Evolutionary conservation across 257 asterid genomes (phyloP).

Genomic region (Solanum piurae): DNA sequence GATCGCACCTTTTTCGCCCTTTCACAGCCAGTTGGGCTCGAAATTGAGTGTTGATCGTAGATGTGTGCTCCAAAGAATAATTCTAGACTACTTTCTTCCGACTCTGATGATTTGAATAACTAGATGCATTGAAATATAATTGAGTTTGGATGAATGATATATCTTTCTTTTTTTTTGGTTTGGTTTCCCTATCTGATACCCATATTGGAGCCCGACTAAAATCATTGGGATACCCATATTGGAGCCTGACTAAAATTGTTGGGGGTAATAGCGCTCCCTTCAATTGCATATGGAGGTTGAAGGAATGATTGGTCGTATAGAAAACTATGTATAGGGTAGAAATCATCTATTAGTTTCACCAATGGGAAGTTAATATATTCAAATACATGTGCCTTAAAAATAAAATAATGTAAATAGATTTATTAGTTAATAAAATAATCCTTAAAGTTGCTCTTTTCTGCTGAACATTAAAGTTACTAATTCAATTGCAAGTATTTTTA

Average conservation of each 20-base stretch:
- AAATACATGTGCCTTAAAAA: too few species aligned
- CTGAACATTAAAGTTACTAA: too few species aligned
- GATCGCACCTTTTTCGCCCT: background rate
- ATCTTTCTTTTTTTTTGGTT: too few species aligned
- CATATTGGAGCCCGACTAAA: too few species aligned
- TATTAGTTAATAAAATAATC: background rate
- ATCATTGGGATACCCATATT: too few species aligned
- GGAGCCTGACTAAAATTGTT: too few species aligned
- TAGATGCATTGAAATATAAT: background rate
- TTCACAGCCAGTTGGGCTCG: background rate
- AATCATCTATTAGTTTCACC: background rate
- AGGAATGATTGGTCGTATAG: background rate
- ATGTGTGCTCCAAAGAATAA: background rate
- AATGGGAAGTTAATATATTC: too few species aligned
- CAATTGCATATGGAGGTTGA: background rate
- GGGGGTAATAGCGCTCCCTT: too few species aligned
- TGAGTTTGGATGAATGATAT: background rate
- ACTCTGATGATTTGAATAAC: background rate
- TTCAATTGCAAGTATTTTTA: too few species aligned
- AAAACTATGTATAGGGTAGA: background rate
- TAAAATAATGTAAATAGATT: too few species aligned
- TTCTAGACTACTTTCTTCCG: background rate
- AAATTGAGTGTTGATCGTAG: background rate
- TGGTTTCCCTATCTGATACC: background rate
- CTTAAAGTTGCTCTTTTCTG: too few species aligned